Evolutionary conservation across 2,329 filamentous ascomycete species (phyloP).

Genomic region (Colletotrichum australisinense): DNA sequence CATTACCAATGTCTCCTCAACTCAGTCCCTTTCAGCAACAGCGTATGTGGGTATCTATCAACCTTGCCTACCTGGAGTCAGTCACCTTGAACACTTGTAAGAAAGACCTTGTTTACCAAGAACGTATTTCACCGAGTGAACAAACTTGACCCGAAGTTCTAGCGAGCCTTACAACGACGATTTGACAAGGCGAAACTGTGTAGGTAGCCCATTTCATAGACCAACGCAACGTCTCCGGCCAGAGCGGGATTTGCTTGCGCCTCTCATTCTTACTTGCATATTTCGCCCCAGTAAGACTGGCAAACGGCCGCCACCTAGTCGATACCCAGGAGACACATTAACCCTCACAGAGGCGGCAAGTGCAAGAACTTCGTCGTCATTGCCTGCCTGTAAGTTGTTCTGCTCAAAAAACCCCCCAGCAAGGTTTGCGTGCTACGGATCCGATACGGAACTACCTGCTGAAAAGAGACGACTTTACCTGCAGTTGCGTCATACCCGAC

Average conservation of each 20-base stretch:
- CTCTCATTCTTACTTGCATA: conserved; percentile 12
- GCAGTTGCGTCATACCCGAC: conserved; percentile 10
- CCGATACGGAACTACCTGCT: conserved; percentile 1
- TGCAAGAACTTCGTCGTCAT: neutral
- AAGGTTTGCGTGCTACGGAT: neutral
- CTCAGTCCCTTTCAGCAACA: neutral
- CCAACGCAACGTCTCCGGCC: neutral
- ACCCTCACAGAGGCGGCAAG: conserved; percentile 3
- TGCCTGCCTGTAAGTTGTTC: neutral
- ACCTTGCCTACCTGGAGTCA: neutral
- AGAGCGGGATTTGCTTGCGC: neutral
- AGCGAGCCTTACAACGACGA: neutral
- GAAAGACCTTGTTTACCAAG: neutral
- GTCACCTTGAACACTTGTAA: neutral
- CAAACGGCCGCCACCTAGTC: conserved; percentile 15
- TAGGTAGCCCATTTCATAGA: neutral
- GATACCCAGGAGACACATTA: conserved; percentile 4
- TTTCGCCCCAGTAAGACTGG: conserved; percentile 16
- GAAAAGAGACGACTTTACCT: neutral
- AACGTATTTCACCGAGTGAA: neutral
- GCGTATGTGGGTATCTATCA: neutral
- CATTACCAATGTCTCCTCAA: neutral
- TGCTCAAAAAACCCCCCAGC: neutral
- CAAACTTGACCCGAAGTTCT: neutral
- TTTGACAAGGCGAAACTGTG: neutral